Conservation (phyloP, 495 filamentous ascomycete genomes). For the Hypoxylon fuscum region DNA sequence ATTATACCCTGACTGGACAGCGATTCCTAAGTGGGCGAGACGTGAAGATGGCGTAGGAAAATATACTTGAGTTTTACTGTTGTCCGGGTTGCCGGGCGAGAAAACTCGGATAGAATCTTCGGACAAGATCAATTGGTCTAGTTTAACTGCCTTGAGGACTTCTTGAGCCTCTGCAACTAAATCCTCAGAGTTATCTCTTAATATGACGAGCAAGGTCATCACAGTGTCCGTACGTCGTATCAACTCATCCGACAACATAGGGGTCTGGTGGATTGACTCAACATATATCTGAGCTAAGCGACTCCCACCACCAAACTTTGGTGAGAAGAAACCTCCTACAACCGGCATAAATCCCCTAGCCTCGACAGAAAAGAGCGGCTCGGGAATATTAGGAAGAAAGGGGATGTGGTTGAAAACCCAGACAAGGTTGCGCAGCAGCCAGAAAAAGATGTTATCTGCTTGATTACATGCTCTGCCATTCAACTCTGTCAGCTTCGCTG, state of each 20-base stretch:
- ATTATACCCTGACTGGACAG: conserved; percentile 6
- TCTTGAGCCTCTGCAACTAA: conserved; percentile 11
- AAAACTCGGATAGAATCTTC: conserved; percentile 17
- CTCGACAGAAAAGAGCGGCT: conserved; percentile 22
- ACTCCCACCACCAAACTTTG: conserved; percentile 34
- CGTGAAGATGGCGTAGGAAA: conserved; percentile 4
- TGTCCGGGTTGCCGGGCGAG: neutral
- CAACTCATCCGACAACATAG: conserved; percentile 34
- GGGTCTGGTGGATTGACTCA: conserved; percentile 7
- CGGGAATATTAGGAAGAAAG: conserved; percentile 9
- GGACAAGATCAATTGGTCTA: conserved; percentile 15
- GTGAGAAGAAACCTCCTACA: conserved; percentile 36
- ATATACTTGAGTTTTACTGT: neutral
- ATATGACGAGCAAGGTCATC: conserved; percentile 29
- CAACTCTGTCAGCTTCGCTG: conserved; percentile 35
- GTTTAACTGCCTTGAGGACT: conserved; percentile 12
- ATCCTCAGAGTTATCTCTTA: neutral
- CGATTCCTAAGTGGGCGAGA: neutral
- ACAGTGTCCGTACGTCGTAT: conserved; percentile 16
- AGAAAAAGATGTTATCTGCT: conserved; percentile 21
- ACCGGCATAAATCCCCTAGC: conserved; percentile 31
- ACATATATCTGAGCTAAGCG: conserved; percentile 43
- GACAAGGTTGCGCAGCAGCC: conserved; percentile 27
- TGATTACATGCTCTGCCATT: conserved; percentile 44
- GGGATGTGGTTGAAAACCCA: conserved; percentile 24